phyloP scores from a whole-genome alignment of 208 protist genomes.

The Strigomonas galati region DNA sequence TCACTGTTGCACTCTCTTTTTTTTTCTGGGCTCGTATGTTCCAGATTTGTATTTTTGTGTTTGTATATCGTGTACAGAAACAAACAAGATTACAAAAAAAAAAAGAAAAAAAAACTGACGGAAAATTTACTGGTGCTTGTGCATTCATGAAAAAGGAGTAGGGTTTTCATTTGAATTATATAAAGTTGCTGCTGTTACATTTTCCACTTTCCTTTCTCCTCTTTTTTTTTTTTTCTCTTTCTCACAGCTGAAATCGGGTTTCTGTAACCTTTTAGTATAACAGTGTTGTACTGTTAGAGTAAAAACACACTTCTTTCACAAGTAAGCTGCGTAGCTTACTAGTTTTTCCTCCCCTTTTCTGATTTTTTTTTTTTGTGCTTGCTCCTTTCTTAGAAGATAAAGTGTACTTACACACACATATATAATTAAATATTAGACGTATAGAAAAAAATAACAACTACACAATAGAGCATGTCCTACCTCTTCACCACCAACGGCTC shows the following conservation, averaged over 20 bases:
- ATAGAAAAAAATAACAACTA: neutral
- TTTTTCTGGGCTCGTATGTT: constrained; percentile 11
- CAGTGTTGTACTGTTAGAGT: neutral
- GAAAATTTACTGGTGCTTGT: too few species aligned
- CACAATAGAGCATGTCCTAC: neutral
- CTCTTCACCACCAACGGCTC: neutral
- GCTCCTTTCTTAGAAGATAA: neutral
- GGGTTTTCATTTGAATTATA: neutral
- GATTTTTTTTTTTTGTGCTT: constrained; percentile 13
- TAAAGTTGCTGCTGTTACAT: neutral
- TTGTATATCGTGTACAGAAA: neutral
- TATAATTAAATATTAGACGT: neutral
- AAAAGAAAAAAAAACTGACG: too few species aligned
- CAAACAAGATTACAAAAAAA: too few species aligned
- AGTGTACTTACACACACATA: neutral
- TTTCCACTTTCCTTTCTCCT: constrained; percentile 4
- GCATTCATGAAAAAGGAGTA: too few species aligned
- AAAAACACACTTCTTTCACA: constrained; percentile 8
- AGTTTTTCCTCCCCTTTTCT: constrained; percentile 16
- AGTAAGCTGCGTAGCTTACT: constrained; percentile 10
- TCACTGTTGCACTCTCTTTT: constrained; percentile 8
- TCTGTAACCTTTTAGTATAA: constrained; percentile 3
- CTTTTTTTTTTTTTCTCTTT: neutral
- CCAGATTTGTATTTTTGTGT: constrained; percentile 6
- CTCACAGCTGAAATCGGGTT: neutral